Percentiles rank a stretch among this genome's conserved stretches.
Evolutionary conservation across 345 rosid species (phyloP).

Genomic region (Populus davidiana): DNA sequence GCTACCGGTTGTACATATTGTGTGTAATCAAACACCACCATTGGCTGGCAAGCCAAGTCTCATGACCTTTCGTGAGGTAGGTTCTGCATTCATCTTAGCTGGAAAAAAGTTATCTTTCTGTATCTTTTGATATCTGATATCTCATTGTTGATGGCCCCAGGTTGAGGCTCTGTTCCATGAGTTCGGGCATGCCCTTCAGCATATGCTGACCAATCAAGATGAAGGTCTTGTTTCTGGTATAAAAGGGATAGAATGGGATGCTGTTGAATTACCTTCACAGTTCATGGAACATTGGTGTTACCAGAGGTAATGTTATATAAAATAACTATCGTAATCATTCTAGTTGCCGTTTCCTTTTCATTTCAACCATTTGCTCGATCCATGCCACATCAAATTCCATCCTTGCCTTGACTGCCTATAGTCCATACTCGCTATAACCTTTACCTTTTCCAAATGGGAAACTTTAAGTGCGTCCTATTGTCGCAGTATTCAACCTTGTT

Average conservation of each 20-base stretch:
- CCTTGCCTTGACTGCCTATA: too few relatives aligned
- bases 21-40: conserved; percentile 94
- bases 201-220: conserved; percentile 85
- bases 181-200: conserved; percentile 96
- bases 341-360: too few relatives aligned
- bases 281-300: conserved; percentile 99
- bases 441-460: too few relatives aligned
- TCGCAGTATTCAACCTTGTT: too few relatives aligned
- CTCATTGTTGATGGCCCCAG: conserved; percentile 31
- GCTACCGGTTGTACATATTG: conserved; percentile 87
- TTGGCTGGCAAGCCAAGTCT: conserved; percentile 88
- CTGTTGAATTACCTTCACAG: conserved; percentile 89
- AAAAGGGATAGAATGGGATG: conserved; percentile 91
- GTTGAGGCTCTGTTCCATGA: conserved; percentile 95
- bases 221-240: conserved; percentile 90
- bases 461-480: too few relatives aligned
- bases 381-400: background rate
- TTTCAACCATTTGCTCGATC: background rate
- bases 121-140: background rate
- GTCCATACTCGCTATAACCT: too few relatives aligned
- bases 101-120: too few relatives aligned
- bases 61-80: conserved; percentile 89
- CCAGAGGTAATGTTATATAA: conserved; percentile 52
- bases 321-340: background rate
- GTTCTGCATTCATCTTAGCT: background rate